Percentiles rank a stretch among this genome's conserved stretches.
Evolutionary conservation across 1,284 basidiomycete species (phyloP).

Genomic region (Hemileia vastatrix): DNA sequence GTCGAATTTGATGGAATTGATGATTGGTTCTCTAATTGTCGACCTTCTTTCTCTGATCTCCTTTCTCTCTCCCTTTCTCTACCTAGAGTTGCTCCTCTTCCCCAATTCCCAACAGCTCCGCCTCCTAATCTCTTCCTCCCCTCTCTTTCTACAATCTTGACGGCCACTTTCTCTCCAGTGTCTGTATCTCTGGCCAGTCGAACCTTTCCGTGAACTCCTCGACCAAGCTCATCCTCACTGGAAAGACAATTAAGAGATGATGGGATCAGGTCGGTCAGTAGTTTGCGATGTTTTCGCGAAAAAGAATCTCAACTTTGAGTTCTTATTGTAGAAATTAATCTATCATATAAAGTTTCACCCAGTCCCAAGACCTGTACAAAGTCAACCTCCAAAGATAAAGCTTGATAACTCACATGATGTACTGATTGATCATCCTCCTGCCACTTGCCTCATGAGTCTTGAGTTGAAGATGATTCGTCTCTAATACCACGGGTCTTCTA

Average conservation of each 20-base stretch:
- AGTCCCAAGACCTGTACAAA: too few species aligned
- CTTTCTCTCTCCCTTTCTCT: too few species aligned
- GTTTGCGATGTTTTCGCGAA: too few species aligned
- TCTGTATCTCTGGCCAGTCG: conserved; percentile 37
- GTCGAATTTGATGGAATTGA: neutral
- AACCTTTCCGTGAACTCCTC: conserved; percentile 41
- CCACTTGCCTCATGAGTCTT: conserved; percentile 36
- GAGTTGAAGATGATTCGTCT: conserved; percentile 36
- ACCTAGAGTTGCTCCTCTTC: neutral
- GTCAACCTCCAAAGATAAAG: too few species aligned
- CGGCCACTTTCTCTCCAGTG: conserved; percentile 37
- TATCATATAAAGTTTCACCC: too few species aligned
- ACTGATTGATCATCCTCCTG: conserved; percentile 43
- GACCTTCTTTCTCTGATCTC: conserved; percentile 35
- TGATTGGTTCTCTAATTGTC: conserved; percentile 45
- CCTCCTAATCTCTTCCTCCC: neutral
- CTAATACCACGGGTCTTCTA: conserved; percentile 9
- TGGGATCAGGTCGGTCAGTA: too few species aligned
- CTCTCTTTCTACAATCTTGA: conserved; percentile 42
- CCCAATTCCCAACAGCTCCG: neutral
- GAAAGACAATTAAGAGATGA: neutral
- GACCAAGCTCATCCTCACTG: conserved; percentile 37
- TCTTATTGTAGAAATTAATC: too few species aligned
- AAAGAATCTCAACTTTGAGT: too few species aligned
- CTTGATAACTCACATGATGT: conserved; percentile 29